phyloP scores from a whole-genome alignment of 129 eudicot species.

The Deinandra increscens region DNA sequence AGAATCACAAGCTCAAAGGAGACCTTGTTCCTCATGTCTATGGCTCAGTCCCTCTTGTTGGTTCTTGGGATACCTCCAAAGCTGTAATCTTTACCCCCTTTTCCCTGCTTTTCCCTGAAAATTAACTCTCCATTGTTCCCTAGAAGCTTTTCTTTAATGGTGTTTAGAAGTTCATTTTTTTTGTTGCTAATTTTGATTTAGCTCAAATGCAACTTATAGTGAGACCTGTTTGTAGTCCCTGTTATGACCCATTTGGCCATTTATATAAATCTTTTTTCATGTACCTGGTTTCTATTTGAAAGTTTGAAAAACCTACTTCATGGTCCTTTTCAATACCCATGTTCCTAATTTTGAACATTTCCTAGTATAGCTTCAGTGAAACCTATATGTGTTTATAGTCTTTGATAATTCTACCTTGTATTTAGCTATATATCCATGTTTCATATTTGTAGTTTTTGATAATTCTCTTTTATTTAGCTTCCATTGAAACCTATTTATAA shows the following conservation, averaged over 20 bases:
- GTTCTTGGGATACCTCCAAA: constrained; percentile 91
- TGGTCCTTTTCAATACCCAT: no score
- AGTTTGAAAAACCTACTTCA: no score
- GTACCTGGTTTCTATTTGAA: no score
- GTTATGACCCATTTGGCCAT: no score
- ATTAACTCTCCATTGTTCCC: not conserved
- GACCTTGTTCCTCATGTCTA: constrained; percentile 84
- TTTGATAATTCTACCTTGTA: no score
- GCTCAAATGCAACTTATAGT: not conserved
- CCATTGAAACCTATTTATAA: no score
- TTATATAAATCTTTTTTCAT: no score
- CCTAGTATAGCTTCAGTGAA: no score
- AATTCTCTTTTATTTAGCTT: constrained; percentile 6
- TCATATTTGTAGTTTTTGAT: not conserved
- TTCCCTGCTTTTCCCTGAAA: not conserved
- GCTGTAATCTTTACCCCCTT: constrained; percentile 47
- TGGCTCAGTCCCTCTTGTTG: constrained; percentile 90
- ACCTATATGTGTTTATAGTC: no score
- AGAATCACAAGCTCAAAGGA: constrained; percentile 52
- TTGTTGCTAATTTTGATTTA: not conserved
- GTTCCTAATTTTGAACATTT: no score
- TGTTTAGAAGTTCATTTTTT: not conserved
- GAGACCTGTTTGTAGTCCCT: no score
- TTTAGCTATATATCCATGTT: not conserved
- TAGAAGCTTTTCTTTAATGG: not conserved